Evolutionary conservation across 2,329 filamentous ascomycete species (phyloP).

Genomic region (Drechslera avenae): DNA sequence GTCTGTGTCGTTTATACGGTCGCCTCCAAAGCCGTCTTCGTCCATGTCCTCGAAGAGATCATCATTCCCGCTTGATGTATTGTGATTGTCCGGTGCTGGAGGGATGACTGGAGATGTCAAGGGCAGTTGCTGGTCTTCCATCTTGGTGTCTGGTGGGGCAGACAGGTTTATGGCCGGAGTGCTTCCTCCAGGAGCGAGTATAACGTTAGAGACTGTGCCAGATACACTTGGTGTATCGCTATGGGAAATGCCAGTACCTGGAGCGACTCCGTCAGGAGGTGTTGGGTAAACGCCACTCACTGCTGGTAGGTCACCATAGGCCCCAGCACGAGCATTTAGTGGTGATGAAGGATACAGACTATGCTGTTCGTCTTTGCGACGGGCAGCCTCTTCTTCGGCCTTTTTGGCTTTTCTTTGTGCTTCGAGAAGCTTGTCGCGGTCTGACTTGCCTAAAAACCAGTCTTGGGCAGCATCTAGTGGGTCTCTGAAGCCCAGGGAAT

Average conservation of each 20-base stretch:
- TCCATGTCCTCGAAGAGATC: conserved; percentile 70
- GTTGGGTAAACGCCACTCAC: conserved; percentile 49
- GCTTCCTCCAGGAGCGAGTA: conserved; percentile 36
- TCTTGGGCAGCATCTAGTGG: conserved; percentile 44
- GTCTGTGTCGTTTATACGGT: conserved; percentile 78
- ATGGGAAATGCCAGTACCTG: conserved; percentile 35
- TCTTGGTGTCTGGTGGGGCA: conserved; percentile 30
- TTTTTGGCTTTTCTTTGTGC: conserved; percentile 51
- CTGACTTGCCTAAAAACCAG: conserved; percentile 44
- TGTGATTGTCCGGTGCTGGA: conserved; percentile 28
- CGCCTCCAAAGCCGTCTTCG: conserved; percentile 72
- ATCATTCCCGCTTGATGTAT: conserved; percentile 47
- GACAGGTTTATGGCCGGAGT: conserved; percentile 43
- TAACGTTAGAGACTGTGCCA: conserved; percentile 31
- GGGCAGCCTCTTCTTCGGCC: conserved; percentile 54
- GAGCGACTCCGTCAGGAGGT: conserved; percentile 46
- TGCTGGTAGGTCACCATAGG: conserved; percentile 46
- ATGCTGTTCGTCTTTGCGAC: conserved; percentile 37
- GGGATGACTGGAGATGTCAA: conserved; percentile 33
- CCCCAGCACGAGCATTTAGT: conserved; percentile 40
- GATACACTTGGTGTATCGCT: conserved; percentile 39
- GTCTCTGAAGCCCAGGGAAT: conserved; percentile 42
- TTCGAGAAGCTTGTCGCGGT: conserved; percentile 43
- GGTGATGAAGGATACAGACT: conserved; percentile 45
- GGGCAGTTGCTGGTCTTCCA: conserved; percentile 26